These are phyloP conservation scores for Kodamaea hsintzibuensis DNA, from an alignment of 805 yeast genomes.

Conservation along the genomic window DNA sequence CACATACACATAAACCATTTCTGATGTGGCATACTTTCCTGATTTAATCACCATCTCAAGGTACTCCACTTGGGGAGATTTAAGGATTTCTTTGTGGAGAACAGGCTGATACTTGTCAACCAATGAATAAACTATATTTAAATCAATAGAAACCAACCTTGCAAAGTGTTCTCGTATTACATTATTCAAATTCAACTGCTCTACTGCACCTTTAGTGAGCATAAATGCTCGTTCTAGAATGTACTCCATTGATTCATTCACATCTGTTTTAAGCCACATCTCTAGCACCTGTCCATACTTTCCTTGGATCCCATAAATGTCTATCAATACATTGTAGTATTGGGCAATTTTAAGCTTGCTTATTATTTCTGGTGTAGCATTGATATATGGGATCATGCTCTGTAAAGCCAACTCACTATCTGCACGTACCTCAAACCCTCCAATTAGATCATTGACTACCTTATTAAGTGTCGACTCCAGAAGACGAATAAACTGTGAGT, in stretches of 20 bases:
- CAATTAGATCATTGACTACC: conserved; percentile 37
- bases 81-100: conserved; percentile 40
- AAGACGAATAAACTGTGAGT: conserved; percentile 75
- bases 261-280: conserved; percentile 44
- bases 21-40: neutral
- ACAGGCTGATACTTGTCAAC: conserved; percentile 38
- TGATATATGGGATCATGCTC: conserved; percentile 56
- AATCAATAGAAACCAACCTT: conserved; percentile 27
- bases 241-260: conserved; percentile 8
- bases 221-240: conserved; percentile 16
- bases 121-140: conserved; percentile 34
- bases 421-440: neutral
- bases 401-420: conserved; percentile 80
- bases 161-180: conserved; percentile 27
- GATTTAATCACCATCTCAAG: conserved; percentile 2
- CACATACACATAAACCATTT: conserved; percentile 19
- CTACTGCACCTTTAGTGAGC: conserved; percentile 19
- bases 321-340: conserved; percentile 59
- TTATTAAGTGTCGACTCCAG: conserved; percentile 57
- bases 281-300: conserved; percentile 54
- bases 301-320: conserved; percentile 55
- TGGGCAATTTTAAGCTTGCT: conserved; percentile 53
- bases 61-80: conserved; percentile 7
- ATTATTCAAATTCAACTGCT: conserved; percentile 22
- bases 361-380: conserved; percentile 59